phyloP scores from a whole-genome alignment of 163 green algal genomes.

The Scenedesmus sp. region DNA sequence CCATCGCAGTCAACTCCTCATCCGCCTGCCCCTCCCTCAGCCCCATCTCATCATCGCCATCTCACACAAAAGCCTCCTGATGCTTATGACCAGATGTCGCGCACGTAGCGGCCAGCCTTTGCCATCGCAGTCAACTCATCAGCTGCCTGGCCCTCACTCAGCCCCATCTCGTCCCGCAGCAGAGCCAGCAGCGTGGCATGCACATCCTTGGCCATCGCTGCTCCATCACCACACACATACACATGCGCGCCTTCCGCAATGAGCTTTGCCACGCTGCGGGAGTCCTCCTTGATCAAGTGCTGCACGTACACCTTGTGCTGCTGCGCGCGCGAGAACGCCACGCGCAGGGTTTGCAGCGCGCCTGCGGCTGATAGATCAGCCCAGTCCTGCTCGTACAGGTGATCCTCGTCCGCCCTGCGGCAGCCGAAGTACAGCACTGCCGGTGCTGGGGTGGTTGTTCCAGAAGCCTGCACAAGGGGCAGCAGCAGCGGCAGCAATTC shows the following conservation, averaged over 20 bases:
- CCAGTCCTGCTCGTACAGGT: constrained; percentile 87
- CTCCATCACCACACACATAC: constrained; percentile 91
- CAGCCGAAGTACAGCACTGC: constrained; percentile 96
- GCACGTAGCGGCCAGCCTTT: constrained; percentile 87
- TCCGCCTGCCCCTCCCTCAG: constrained; percentile 62
- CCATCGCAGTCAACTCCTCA: constrained; percentile 74
- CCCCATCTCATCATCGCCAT: constrained; percentile 50
- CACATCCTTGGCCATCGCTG: constrained; percentile 87
- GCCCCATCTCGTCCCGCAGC: constrained; percentile 59
- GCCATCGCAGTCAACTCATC: constrained; percentile 77
- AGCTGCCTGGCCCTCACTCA: constrained; percentile 64
- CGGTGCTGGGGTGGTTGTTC: not conserved
- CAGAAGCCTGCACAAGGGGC: not conserved
- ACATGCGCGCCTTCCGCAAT: constrained; percentile 74
- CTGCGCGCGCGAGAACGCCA: constrained; percentile 89
- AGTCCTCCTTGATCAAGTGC: constrained; percentile 72
- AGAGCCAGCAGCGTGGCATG: constrained; percentile 77
- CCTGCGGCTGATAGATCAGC: constrained; percentile 75
- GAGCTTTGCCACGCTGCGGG: constrained; percentile 63
- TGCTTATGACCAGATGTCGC: constrained; percentile 94
- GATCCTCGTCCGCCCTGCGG: constrained; percentile 86
- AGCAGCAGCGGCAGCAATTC: not conserved
- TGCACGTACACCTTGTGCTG: constrained; percentile 77
- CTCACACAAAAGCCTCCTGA: not conserved
- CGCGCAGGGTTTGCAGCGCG: constrained; percentile 78